Percentiles rank a stretch among this genome's conserved stretches.
Evolutionary conservation across 495 filamentous ascomycete species (phyloP).

Genomic region (Daldinia grandis): DNA sequence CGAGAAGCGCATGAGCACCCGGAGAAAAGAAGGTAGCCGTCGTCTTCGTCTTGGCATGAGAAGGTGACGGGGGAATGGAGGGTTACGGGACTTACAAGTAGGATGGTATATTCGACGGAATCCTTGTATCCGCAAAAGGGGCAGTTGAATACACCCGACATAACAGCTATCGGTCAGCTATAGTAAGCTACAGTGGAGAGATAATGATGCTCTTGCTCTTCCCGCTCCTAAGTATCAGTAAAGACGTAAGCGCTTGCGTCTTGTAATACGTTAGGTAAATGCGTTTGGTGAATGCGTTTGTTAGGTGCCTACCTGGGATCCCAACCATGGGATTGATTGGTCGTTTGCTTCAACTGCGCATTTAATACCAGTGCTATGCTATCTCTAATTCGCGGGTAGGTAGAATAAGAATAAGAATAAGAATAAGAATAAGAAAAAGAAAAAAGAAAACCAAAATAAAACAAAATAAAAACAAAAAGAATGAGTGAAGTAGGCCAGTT

Average conservation of each 20-base stretch:
- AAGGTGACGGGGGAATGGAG: not conserved
- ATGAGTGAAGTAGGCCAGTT: not conserved
- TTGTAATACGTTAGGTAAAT: conserved; percentile 3
- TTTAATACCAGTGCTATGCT: not conserved
- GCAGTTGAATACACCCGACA: conserved; percentile 44
- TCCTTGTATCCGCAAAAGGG: conserved; percentile 58
- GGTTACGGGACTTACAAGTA: conserved; percentile 45
- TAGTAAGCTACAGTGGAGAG: not conserved
- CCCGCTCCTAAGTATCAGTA: not conserved
- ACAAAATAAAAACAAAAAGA: not conserved
- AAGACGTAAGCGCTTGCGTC: not conserved
- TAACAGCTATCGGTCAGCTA: not conserved
- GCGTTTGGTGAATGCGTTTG: too few relatives aligned
- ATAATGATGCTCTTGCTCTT: not conserved
- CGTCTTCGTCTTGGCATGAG: not conserved
- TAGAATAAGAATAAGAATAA: not conserved
- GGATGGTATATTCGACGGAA: conserved; percentile 50
- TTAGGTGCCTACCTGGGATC: too few relatives aligned
- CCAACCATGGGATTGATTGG: not conserved
- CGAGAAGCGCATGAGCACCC: conserved; percentile 3
- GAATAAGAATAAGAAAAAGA: not conserved
- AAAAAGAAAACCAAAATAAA: too few relatives aligned
- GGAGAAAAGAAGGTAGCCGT: not conserved
- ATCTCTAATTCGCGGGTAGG: not conserved
- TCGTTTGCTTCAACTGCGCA: conserved; percentile 5